phyloP scores from a whole-genome alignment of 2,329 filamentous ascomycete genomes.

The Pseudopyricularia cyperi region DNA sequence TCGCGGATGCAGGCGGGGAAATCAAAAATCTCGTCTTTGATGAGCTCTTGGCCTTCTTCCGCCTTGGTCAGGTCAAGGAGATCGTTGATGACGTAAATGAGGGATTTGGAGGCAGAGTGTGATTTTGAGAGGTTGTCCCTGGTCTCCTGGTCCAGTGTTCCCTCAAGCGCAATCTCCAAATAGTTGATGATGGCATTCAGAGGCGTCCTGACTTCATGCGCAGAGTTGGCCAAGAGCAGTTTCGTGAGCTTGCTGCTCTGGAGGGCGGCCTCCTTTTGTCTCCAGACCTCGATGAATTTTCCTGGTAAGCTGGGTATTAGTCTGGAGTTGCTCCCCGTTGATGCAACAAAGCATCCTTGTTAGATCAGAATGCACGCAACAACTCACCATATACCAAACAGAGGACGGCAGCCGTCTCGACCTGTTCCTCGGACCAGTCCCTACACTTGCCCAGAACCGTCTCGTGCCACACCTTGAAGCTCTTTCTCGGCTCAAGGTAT shows the following conservation, averaged over 20 bases:
- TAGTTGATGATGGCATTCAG: constrained; percentile 93
- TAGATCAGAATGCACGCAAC: not conserved
- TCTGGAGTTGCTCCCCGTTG: too few relatives aligned
- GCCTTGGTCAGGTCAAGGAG: constrained; percentile 79
- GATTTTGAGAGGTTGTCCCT: constrained; percentile 74
- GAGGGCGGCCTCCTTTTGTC: constrained; percentile 74
- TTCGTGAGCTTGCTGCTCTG: constrained; percentile 72
- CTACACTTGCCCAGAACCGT: constrained; percentile 69
- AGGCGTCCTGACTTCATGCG: constrained; percentile 82
- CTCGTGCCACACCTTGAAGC: constrained; percentile 73
- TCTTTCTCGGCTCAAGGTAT: constrained; percentile 65
- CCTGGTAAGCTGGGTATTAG: constrained; percentile 16
- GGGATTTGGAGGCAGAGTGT: constrained; percentile 80
- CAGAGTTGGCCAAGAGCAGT: constrained; percentile 72
- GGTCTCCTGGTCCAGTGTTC: constrained; percentile 65
- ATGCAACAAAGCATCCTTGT: not conserved
- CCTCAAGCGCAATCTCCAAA: constrained; percentile 79
- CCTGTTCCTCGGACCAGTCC: constrained; percentile 80
- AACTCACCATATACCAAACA: constrained; percentile 70
- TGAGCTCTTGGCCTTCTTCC: constrained; percentile 64
- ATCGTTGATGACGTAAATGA: constrained; percentile 92
- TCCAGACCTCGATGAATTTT: constrained; percentile 84
- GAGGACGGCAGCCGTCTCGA: constrained; percentile 77
- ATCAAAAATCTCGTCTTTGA: constrained; percentile 73
- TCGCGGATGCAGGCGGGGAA: constrained; percentile 59